A percentile compares a stretch with the other conserved stretches of the same genome.
Conservation (phyloP, 225 moss, liverwort and hornwort species). For the Sphagnum tenellum region DNA sequence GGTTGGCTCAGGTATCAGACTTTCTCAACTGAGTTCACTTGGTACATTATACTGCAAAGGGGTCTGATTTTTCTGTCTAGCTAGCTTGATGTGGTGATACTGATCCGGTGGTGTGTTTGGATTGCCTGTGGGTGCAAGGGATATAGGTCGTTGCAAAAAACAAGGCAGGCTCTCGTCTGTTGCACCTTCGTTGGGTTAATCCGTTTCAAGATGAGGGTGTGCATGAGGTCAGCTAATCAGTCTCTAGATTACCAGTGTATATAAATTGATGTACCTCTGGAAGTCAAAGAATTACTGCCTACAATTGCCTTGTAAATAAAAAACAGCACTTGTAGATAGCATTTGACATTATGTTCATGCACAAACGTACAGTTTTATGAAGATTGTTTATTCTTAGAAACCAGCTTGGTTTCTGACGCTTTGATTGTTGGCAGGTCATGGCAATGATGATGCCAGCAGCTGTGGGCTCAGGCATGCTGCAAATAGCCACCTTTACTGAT, state of each 20-base stretch:
- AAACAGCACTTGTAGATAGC: too few relatives aligned
- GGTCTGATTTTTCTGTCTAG: background rate
- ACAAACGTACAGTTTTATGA: too few relatives aligned
- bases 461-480: constrained; percentile 77
- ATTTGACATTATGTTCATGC: too few relatives aligned
- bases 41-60: too few relatives aligned
- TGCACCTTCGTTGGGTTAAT: constrained; percentile 18
- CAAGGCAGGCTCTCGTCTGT: constrained; percentile 47
- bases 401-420: too few relatives aligned
- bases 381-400: too few relatives aligned
- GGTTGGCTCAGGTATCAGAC: constrained; percentile 47
- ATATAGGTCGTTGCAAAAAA: constrained; percentile 33
- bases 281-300: background rate
- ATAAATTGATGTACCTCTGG: background rate
- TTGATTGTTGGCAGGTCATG: constrained; percentile 29
- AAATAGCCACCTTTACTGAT: constrained; percentile 92
- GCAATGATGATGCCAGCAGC: constrained; percentile 79
- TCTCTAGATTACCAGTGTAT: background rate
- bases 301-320: background rate
- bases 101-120: too few relatives aligned
- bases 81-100: too few relatives aligned
- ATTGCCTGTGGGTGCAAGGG: too few relatives aligned
- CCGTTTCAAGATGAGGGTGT: constrained; percentile 57
- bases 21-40: background rate
- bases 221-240: constrained; percentile 26